Conservation (phyloP, 2,329 filamentous ascomycete genomes). For the Cordyceps javanica region DNA sequence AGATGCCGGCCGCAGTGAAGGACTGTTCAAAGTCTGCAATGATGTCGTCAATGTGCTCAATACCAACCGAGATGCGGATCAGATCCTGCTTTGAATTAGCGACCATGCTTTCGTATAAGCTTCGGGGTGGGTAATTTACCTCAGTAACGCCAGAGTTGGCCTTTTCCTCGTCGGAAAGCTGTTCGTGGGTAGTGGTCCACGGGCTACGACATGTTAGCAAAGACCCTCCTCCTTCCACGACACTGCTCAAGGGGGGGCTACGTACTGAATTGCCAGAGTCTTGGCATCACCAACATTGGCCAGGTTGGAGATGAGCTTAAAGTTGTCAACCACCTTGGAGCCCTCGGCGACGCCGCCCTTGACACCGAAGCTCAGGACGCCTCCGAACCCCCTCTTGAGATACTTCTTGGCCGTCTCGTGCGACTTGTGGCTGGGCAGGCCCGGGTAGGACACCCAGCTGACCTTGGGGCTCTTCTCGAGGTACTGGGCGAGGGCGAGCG, state of each 20-base stretch:
- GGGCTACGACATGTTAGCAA: slow-evolving; percentile 39
- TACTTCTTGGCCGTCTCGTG: slow-evolving; percentile 83
- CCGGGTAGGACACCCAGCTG: slow-evolving; percentile 90
- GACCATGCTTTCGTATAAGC: no score
- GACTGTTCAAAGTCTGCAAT: slow-evolving; percentile 93
- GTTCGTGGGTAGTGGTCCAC: slow-evolving; percentile 92
- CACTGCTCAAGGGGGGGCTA: background rate
- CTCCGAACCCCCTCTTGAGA: slow-evolving; percentile 75
- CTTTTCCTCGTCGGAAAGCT: slow-evolving; percentile 79
- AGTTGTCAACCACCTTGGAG: slow-evolving; percentile 82
- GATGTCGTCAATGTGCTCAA: slow-evolving; percentile 95
- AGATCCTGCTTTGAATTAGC: slow-evolving; percentile 53
- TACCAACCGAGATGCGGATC: slow-evolving; percentile 92
- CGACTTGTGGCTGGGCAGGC: slow-evolving; percentile 73
- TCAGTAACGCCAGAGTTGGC: slow-evolving; percentile 74
- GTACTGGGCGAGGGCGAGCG: slow-evolving; percentile 73
- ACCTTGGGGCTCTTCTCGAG: slow-evolving; percentile 79
- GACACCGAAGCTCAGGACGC: slow-evolving; percentile 88
- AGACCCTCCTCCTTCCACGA: background rate
- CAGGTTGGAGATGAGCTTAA: slow-evolving; percentile 92
- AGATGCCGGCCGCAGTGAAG: slow-evolving; percentile 52
- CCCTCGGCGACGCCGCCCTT: slow-evolving; percentile 83
- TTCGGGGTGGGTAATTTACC: no score
- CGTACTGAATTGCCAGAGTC: slow-evolving; percentile 78
- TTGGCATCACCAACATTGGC: slow-evolving; percentile 96